Base-by-base conservation (phyloP, 2,329 filamentous ascomycete genomes). In the Aureobasidium sp. region DNA sequence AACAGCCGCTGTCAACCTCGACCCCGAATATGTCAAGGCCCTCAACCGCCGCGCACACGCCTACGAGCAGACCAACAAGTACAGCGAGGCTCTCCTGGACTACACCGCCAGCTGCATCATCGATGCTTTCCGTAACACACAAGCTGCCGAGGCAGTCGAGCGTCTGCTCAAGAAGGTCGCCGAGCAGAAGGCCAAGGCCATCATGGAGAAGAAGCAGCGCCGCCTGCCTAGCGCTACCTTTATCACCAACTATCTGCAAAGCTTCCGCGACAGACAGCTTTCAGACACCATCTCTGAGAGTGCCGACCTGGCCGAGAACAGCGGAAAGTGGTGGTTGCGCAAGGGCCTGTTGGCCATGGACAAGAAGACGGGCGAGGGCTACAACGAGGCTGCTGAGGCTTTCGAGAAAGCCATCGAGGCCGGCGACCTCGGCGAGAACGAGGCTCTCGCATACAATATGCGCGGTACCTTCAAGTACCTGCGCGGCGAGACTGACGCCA, bases 31-130 rank as follows among this genome's bases (percentile, higher is more conserved):
- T 75, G 87, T 99, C 76, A 97, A 99, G 82, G 94, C 94, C 37
- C 82, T 99, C 70, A 99, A 99, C 83, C 88, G 94, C 72, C 87
- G 94, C 70, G 94, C 94, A 62, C 95, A 95, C 73, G 94, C 94
- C 63, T 99, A 97, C 77, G 94, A 99, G 78, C 89, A 97, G 75
- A 85, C 94, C 48, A 87, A 87, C 70, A 88, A 88, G 77, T 96
- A 88, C 80, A 94, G 91, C 75, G 93, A 97, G 74, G 93, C 94
- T 50, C 87, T 99, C 9, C 84, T 99, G 66, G 94, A 99, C 78
- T 97, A 96, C 79, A 99, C 94, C 9, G 94, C 94, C 63, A 97
- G 93, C 78, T 99, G 94, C 80, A 99, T 99, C 75, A 96, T 99
- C 74, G 94, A 99, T 74, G 89, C 89, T 66, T 99, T 99, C 83